These are phyloP conservation scores for Myxozyma vanderwaltii DNA, from an alignment of 805 yeast species.

Conservation along the genomic window DNA sequence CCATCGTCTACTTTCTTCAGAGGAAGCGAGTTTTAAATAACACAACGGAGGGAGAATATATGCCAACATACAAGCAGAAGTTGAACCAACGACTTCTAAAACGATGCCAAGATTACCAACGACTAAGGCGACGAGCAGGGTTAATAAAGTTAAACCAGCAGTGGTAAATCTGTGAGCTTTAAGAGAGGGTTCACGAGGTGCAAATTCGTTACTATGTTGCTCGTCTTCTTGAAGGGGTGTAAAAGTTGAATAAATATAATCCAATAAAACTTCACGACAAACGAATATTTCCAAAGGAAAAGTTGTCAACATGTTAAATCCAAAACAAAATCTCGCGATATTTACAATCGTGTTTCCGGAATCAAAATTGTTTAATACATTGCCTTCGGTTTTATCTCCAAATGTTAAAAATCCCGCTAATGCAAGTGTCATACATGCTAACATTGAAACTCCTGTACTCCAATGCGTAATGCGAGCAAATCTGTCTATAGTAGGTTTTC, in stretches of 20 bases:
- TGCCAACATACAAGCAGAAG: conserved; percentile 90
- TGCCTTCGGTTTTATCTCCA: conserved; percentile 79
- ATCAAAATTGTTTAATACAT: conserved; percentile 83
- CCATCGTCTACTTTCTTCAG: conserved; percentile 14
- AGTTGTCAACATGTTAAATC: conserved; percentile 89
- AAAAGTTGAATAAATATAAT: conserved; percentile 46
- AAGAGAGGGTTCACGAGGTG: conserved; percentile 10
- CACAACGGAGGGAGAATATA: conserved; percentile 89
- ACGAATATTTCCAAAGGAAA: conserved; percentile 90
- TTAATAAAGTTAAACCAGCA: conserved; percentile 59
- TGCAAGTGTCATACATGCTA: conserved; percentile 77
- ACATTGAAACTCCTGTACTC: conserved; percentile 77
- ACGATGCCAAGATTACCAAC: conserved; percentile 83
- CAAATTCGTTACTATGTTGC: not conserved
- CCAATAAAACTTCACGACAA: conserved; percentile 81
- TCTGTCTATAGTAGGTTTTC: conserved; percentile 71
- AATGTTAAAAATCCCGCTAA: conserved; percentile 75
- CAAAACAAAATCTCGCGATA: conserved; percentile 87
- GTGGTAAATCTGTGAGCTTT: conserved; percentile 63
- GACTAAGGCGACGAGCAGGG: conserved; percentile 79
- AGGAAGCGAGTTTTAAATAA: conserved; percentile 62
- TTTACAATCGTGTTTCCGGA: conserved; percentile 73
- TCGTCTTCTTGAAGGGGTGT: not conserved
- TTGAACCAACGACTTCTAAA: conserved; percentile 86
- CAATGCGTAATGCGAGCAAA: conserved; percentile 80